Base-by-base conservation (phyloP, 495 filamentous ascomycete genomes). In the Talaromyces liani region DNA sequence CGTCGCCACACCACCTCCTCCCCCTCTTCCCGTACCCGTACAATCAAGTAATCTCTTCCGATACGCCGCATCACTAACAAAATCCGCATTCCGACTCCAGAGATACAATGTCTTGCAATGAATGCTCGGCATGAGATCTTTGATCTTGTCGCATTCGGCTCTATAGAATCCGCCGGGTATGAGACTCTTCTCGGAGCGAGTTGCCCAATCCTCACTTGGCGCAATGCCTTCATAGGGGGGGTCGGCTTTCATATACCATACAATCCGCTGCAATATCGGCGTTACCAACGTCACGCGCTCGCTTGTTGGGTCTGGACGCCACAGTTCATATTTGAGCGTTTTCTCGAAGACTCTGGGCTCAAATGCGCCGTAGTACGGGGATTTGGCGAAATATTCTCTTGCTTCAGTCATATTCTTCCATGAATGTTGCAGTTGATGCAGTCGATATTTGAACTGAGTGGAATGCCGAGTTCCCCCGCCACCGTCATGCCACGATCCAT, bases 311-410 rank as follows among this genome's bases (percentile, higher is more conserved):
- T 61, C 34, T 9, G 63, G 63, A 22, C 41, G 41, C 29, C 58
- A 57, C 22, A 73, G 39, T 24, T 67, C 68, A 33, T 69, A 66
- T 34, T 68, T 20, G 8, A 73, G 49, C 22, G 65, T 64, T 7
- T 63, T 65, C 10, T 72, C 63, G 20, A 72, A 63, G 18, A 68
- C 70, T 25, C 68, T 45, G 4, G 64, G 55, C 36, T 72, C 70
- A 55, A 60, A 73, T 14, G 22, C 24, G 14, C 61, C 45, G 59
- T 66, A 73, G 55, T 68, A 68, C 18, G 65, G 64, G 47, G 61
- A 66, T 10, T 58, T 61, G 24, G 29, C 60, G 31, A 72, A 41
- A 4, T 31, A 25, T 10, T 61, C 47, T 55, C 62, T 33, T 5
- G 71, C 71, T 7, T 39, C 68, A 27, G 27, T 45, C 16, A 61